Evolutionary conservation across 306 rosid genomes (phyloP).

Genomic region (Lupinus albus): DNA sequence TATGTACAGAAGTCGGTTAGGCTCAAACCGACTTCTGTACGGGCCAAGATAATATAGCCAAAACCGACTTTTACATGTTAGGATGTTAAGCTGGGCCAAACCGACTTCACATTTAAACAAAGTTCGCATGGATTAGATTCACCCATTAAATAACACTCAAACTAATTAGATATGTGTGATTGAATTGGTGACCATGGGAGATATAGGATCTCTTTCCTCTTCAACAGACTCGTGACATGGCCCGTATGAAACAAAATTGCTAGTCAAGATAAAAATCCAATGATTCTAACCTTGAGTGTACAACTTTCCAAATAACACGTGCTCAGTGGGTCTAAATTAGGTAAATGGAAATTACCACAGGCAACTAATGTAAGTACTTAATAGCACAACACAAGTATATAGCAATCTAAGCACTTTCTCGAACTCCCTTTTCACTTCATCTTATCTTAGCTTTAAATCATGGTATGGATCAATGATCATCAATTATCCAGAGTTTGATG

Average conservation of each 20-base stretch:
- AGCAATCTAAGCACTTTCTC: not conserved
- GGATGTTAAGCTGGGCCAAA: too few species aligned
- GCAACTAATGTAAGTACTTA: slow-evolving; percentile 27
- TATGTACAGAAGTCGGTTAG: too few species aligned
- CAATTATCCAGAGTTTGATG: slow-evolving; percentile 24
- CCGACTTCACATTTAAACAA: too few species aligned
- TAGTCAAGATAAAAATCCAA: slow-evolving; percentile 27
- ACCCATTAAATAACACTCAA: too few species aligned
- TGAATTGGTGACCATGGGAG: too few species aligned
- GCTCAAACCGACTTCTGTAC: too few species aligned
- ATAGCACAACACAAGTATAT: not conserved
- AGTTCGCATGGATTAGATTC: too few species aligned
- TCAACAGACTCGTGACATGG: slow-evolving; percentile 20
- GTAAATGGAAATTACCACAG: slow-evolving; percentile 31
- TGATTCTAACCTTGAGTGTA: slow-evolving; percentile 25
- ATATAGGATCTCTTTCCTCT: too few species aligned
- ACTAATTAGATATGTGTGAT: too few species aligned
- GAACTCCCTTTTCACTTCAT: slow-evolving; percentile 4
- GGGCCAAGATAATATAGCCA: too few species aligned
- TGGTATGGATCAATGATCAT: slow-evolving; percentile 41
- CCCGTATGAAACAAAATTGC: slow-evolving; percentile 27
- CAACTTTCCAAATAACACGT: slow-evolving; percentile 37
- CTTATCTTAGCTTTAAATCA: slow-evolving; percentile 32
- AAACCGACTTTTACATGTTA: too few species aligned
- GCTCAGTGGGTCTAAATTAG: slow-evolving; percentile 39